A percentile compares a stretch with the other conserved stretches of the same genome.
These are phyloP conservation scores for Cucurbita moschata DNA, from an alignment of 306 rosid genomes.

Conservation along the genomic window DNA sequence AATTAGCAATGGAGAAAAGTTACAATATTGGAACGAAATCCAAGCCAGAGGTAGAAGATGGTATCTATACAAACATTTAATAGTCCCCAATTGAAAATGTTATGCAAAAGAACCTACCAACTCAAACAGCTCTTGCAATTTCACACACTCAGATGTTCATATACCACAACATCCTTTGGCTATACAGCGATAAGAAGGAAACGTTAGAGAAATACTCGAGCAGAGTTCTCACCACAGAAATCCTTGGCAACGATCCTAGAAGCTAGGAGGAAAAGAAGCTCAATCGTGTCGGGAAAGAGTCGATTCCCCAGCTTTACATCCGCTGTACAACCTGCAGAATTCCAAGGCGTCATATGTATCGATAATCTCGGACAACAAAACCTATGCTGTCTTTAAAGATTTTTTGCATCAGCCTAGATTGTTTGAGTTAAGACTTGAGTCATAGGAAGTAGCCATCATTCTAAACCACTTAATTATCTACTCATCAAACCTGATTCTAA, in stretches of 20 bases:
- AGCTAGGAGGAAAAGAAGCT: conserved; percentile 4
- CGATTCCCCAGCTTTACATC: not conserved
- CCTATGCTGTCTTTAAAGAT: too few species aligned
- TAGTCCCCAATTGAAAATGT: conserved; percentile 6
- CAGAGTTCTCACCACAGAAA: not conserved
- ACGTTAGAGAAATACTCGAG: not conserved
- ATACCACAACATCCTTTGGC: conserved; percentile 29
- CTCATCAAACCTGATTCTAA: not conserved
- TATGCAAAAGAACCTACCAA: conserved; percentile 9
- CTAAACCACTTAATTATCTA: too few species aligned
- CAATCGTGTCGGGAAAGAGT: not conserved
- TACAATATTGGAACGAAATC: conserved; percentile 5
- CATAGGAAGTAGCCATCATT: too few species aligned
- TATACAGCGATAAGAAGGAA: conserved; percentile 27
- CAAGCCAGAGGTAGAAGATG: conserved; percentile 3
- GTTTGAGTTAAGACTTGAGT: too few species aligned
- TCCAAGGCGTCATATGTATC: not conserved
- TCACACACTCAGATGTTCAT: conserved; percentile 23
- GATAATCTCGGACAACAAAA: too few species aligned
- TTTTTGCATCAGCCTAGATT: too few species aligned
- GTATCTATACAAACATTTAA: conserved; percentile 10
- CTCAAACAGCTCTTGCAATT: conserved; percentile 23
- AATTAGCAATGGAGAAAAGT: not conserved
- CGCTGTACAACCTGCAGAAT: conserved; percentile 6
- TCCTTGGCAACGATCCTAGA: not conserved